Evolutionary conservation across 1,139 yeast genomes (phyloP).

Genomic region (Blastobotrys indianensis): DNA sequence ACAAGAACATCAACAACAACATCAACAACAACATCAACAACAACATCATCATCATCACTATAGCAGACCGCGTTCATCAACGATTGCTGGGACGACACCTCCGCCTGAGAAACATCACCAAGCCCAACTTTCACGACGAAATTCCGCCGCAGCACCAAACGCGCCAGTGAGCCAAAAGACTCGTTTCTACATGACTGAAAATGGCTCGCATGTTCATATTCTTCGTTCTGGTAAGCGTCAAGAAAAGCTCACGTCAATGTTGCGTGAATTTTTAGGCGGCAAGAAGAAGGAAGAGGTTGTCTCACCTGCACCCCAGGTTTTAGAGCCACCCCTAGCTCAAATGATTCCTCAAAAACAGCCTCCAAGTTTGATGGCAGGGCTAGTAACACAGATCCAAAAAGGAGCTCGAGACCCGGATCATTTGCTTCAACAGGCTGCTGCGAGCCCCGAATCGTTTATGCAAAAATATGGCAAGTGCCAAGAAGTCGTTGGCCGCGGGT

Average conservation of each 20-base stretch:
- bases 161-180: neutral
- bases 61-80: no score
- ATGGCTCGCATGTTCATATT: constrained; percentile 57
- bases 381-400: constrained; percentile 20
- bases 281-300: constrained; percentile 22
- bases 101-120: no score
- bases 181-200: constrained; percentile 21
- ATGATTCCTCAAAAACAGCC: constrained; percentile 16
- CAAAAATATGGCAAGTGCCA: constrained; percentile 76
- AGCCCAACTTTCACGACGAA: constrained; percentile 1
- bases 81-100: no score
- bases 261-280: constrained; percentile 65
- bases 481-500: constrained; percentile 76
- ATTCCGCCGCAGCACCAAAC: constrained; percentile 5
- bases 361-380: constrained; percentile 24
- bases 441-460: constrained; percentile 38
- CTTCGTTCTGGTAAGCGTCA: constrained; percentile 70
- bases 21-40: neutral
- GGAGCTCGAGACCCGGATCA: constrained; percentile 20
- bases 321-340: neutral
- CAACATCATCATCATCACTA: no score
- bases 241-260: constrained; percentile 74
- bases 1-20: no score
- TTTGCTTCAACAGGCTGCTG: constrained; percentile 20
- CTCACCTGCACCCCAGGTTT: constrained; percentile 16